A percentile compares a stretch with the other conserved stretches of the same genome.
Conservation (phyloP, 139 green algal genomes). For the Axilococcus clingmanii region DNA sequence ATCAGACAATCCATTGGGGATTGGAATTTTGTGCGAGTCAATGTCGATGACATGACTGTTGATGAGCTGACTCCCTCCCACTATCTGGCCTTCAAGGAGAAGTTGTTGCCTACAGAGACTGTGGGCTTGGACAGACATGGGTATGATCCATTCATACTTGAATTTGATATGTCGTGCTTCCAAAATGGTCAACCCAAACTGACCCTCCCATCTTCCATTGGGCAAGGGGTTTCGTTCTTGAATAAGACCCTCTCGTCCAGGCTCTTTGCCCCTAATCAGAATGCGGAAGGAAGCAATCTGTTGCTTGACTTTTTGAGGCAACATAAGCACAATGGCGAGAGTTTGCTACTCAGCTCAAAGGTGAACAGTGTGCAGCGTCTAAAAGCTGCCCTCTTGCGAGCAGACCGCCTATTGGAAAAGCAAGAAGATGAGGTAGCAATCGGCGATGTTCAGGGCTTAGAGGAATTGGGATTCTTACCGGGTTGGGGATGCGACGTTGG, state of each 20-base stretch:
- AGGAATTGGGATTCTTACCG: constrained; percentile 52
- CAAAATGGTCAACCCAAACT: constrained; percentile 45
- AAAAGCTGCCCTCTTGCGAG: constrained; percentile 23
- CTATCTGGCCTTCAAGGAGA: constrained; percentile 69
- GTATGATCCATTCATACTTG: constrained; percentile 34
- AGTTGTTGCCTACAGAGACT: constrained; percentile 15
- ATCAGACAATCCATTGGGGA: constrained; percentile 32
- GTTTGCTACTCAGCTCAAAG: constrained; percentile 34
- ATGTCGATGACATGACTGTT: constrained; percentile 35
- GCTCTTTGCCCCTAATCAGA: constrained; percentile 36
- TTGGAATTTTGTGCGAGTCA: constrained; percentile 42
- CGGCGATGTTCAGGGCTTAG: constrained; percentile 18
- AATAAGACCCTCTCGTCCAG: constrained; percentile 50
- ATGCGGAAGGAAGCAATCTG: constrained; percentile 20
- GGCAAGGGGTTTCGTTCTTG: constrained; percentile 68
- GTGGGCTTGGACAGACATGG: constrained; percentile 8
- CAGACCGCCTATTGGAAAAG: constrained; percentile 34
- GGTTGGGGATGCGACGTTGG: constrained; percentile 62
- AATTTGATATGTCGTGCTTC: constrained; percentile 69
- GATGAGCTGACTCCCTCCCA: constrained; percentile 38
- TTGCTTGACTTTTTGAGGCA: constrained; percentile 49
- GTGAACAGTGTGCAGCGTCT: constrained; percentile 27
- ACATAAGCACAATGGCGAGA: constrained; percentile 34
- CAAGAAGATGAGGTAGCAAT: constrained; percentile 30
- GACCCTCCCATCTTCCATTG: constrained; percentile 45